Evolutionary conservation across 2,329 filamentous ascomycete species (phyloP).

Genomic region (Fusarium cicatricum): DNA sequence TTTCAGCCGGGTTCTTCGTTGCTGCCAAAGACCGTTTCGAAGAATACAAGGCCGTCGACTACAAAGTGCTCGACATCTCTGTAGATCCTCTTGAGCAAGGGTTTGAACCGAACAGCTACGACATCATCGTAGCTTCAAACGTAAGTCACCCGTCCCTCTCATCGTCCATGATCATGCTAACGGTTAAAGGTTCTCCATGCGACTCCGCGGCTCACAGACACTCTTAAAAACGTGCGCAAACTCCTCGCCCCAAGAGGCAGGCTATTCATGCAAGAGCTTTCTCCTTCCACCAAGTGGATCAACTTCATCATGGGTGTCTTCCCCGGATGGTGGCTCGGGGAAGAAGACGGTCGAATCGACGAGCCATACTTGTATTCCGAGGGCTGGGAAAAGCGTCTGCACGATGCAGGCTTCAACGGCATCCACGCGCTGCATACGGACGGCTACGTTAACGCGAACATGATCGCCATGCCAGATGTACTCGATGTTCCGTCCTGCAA

Average conservation of each 20-base stretch:
- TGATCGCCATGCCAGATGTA: conserved; percentile 2
- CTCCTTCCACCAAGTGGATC: conserved; percentile 13
- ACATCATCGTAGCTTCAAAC: conserved; percentile 44
- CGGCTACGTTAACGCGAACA: conserved; percentile 3
- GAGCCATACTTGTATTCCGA: conserved; percentile 39
- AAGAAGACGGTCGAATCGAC: conserved; percentile 32
- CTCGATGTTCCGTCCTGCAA: too few species aligned
- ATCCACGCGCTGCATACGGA: too few species aligned
- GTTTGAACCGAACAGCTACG: conserved; percentile 39
- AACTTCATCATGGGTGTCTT: conserved; percentile 42
- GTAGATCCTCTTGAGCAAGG: conserved; percentile 41
- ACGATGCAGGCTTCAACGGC: conserved; percentile 33
- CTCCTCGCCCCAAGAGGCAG: conserved; percentile 29
- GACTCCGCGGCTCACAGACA: conserved; percentile 32
- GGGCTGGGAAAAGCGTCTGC: conserved; percentile 42
- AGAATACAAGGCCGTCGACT: conserved; percentile 32
- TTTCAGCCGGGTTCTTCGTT: conserved; percentile 43
- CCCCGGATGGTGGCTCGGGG: conserved; percentile 48
- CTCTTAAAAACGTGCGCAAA: conserved; percentile 34
- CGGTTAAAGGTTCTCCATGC: conserved; percentile 45
- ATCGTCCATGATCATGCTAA: too few species aligned
- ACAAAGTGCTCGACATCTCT: conserved; percentile 45
- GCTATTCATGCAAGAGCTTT: conserved; percentile 5
- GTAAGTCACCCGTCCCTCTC: too few species aligned
- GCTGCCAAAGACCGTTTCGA: conserved; percentile 33